Evolutionary conservation across 129 eudicot genomes (phyloP).

Genomic region (Lonicera japonica): DNA sequence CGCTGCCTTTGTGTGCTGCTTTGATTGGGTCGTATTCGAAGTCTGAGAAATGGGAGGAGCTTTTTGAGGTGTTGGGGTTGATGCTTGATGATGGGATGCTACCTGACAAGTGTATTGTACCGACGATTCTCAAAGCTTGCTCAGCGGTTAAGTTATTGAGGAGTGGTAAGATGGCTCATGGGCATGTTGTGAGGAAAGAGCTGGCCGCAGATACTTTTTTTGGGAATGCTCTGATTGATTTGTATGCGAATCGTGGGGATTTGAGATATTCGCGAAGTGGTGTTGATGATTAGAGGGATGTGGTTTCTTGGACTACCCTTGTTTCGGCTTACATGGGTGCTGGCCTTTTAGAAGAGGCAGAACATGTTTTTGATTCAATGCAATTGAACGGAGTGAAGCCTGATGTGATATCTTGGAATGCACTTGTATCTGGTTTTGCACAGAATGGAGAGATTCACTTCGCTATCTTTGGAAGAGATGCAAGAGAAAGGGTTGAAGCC

Average conservation of each 20-base stretch:
- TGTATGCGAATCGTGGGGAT: slow-evolving; percentile 37
- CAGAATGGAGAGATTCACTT: slow-evolving; percentile 18
- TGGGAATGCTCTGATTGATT: slow-evolving; percentile 34
- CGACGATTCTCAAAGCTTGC: slow-evolving; percentile 25
- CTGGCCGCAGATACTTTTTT: slow-evolving; percentile 20
- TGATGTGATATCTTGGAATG: slow-evolving; percentile 29
- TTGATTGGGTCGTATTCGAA: slow-evolving; percentile 16
- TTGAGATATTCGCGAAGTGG: slow-evolving; percentile 19
- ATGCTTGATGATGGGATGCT: slow-evolving; percentile 26
- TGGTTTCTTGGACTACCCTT: slow-evolving; percentile 47
- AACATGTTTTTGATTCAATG: slow-evolving; percentile 17
- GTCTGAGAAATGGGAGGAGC: slow-evolving; percentile 19
- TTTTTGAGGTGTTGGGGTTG: slow-evolving; percentile 11
- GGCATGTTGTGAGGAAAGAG: slow-evolving; percentile 20
- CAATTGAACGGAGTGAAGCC: slow-evolving; percentile 19
- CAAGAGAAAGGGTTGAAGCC: slow-evolving; percentile 24
- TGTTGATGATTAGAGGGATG: slow-evolving; percentile 25
- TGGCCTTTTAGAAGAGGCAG: slow-evolving; percentile 17
- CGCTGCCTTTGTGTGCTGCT: slow-evolving; percentile 15
- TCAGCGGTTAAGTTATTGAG: slow-evolving; percentile 11
- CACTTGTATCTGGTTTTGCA: slow-evolving; percentile 24
- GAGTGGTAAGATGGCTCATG: slow-evolving; percentile 37
- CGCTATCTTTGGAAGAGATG: slow-evolving; percentile 25
- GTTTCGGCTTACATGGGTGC: slow-evolving; percentile 36
- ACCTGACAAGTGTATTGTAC: slow-evolving; percentile 24